Percentiles rank a stretch among this genome's conserved stretches.
These are phyloP conservation scores for Somion occarium DNA, from an alignment of 1,284 basidiomycete genomes.

Conservation along the genomic window DNA sequence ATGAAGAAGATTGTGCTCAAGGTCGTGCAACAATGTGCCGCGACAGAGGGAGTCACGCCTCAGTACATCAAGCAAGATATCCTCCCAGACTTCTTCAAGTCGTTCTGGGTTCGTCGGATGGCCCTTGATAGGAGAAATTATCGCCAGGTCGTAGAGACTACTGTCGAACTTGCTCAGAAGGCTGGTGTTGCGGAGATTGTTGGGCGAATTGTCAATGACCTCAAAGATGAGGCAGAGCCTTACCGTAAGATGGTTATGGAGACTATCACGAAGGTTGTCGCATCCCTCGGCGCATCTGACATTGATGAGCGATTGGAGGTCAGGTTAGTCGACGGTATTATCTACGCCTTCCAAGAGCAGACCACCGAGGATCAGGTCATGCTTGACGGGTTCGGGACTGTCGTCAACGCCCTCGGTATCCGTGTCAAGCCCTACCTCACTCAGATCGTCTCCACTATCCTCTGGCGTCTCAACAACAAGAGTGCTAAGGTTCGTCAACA, in stretches of 20 bases:
- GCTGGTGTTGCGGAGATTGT: slow-evolving; percentile 95
- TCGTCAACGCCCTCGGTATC: slow-evolving; percentile 92
- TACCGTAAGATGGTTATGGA: slow-evolving; percentile 99
- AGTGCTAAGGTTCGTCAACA: slow-evolving; percentile 98
- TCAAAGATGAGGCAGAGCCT: slow-evolving; percentile 96
- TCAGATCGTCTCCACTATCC: slow-evolving; percentile 98
- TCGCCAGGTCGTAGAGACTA: slow-evolving; percentile 96
- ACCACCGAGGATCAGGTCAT: slow-evolving; percentile 98
- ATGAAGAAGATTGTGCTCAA: slow-evolving; percentile 99
- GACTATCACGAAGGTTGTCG: slow-evolving; percentile 96
- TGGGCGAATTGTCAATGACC: slow-evolving; percentile 90
- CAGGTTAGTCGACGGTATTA: slow-evolving; percentile 94
- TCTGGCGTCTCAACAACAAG: slow-evolving; percentile 99
- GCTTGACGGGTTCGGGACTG: slow-evolving; percentile 97
- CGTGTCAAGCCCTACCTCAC: slow-evolving; percentile 99
- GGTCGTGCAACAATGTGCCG: slow-evolving; percentile 98
- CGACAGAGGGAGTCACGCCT: slow-evolving; percentile 94
- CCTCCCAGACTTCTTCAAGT: slow-evolving; percentile 98
- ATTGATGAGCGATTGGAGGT: slow-evolving; percentile 96
- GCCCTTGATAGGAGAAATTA: slow-evolving; percentile 96
- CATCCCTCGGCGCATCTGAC: slow-evolving; percentile 90
- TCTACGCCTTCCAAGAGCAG: slow-evolving; percentile 99
- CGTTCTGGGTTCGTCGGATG: slow-evolving; percentile 98
- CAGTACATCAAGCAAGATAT: slow-evolving; percentile 96
- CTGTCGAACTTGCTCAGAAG: slow-evolving; percentile 96